Conservation (phyloP, 306 rosid species). For the Acacia crassicarpa region DNA sequence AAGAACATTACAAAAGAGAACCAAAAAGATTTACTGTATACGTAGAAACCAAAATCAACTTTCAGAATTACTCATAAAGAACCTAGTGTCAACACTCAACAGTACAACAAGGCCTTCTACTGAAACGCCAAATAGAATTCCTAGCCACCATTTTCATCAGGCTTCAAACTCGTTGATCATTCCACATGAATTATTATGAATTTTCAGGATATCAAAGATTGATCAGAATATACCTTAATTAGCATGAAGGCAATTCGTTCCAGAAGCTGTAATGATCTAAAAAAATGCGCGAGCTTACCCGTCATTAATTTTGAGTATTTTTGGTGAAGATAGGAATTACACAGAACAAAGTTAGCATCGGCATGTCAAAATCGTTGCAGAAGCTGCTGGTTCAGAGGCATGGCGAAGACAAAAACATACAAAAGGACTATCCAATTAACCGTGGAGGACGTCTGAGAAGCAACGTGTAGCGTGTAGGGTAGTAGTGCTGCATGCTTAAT, state of each 20-base stretch:
- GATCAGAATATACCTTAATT: neutral
- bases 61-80: neutral
- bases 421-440: neutral
- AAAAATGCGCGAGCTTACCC: neutral
- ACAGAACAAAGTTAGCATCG: neutral
- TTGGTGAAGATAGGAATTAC: neutral
- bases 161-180: neutral
- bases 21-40: neutral
- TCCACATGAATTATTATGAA: neutral
- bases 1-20: neutral
- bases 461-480: neutral
- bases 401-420: neutral
- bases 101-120: neutral
- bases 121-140: neutral
- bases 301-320: neutral
- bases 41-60: neutral
- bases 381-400: neutral
- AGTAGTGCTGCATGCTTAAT: neutral
- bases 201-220: neutral
- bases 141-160: neutral
- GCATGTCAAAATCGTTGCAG: neutral
- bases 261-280: neutral
- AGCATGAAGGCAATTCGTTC: neutral
- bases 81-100: neutral
- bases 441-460: neutral